These are phyloP conservation scores for Domatiomyces catenatus DNA, from an alignment of 2,329 filamentous ascomycete species.

Conservation along the genomic window DNA sequence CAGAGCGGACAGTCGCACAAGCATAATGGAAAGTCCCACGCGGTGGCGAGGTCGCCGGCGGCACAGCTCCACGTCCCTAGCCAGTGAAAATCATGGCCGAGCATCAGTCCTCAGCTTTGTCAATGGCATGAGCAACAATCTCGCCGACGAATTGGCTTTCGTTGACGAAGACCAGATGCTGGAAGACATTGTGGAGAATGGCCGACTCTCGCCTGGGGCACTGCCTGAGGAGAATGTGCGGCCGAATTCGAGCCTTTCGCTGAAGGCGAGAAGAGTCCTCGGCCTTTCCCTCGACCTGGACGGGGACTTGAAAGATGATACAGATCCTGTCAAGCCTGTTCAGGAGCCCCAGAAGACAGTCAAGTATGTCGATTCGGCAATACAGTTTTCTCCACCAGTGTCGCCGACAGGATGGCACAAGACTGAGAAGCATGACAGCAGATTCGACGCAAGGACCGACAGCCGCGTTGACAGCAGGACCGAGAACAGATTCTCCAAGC, in stretches of 20 bases:
- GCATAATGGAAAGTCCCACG: conserved; percentile 14
- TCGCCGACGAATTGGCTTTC: conserved; percentile 83
- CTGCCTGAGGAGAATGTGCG: conserved; percentile 28
- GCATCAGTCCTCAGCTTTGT: conserved; percentile 54
- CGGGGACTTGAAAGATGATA: conserved; percentile 18
- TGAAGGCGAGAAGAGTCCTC: conserved; percentile 32
- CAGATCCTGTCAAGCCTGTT: conserved; percentile 8
- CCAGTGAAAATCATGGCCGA: conserved; percentile 40
- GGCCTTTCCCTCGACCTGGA: conserved; percentile 26
- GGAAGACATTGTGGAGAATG: conserved; percentile 52
- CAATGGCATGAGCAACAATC: conserved; percentile 45
- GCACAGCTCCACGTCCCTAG: conserved; percentile 39
- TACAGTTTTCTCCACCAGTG: conserved; percentile 70
- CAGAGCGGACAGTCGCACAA: conserved; percentile 13
- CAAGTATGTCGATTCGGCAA: conserved; percentile 57
- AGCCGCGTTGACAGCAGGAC: conserved; percentile 10
- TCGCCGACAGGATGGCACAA: conserved; percentile 42
- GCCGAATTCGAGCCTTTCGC: conserved; percentile 26
- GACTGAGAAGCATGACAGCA: conserved; percentile 14
- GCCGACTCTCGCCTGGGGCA: conserved; percentile 35
- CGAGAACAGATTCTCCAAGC: neutral
- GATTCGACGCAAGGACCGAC: conserved; percentile 39
- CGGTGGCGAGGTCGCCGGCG: conserved; percentile 35
- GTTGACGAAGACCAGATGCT: conserved; percentile 46
- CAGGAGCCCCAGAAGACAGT: conserved; percentile 7